phyloP scores from a whole-genome alignment of 2,329 filamentous ascomycete genomes.

The Fonsecaea multimorphosa region DNA sequence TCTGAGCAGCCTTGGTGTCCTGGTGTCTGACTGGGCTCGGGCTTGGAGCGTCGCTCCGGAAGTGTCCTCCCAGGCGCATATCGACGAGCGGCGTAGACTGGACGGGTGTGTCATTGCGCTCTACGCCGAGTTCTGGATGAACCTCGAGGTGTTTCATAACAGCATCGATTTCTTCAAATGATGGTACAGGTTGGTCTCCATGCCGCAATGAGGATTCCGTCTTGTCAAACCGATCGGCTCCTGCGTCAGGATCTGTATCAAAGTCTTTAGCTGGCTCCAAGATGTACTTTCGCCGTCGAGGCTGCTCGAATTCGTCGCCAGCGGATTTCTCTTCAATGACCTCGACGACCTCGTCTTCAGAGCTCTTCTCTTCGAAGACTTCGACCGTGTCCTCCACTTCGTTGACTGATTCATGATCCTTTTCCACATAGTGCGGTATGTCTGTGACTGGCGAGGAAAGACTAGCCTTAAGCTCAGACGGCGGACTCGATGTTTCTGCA shows the following conservation, averaged over 20 bases:
- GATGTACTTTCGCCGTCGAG: not conserved
- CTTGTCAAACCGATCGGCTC: conserved; percentile 21
- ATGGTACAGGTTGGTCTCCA: conserved; percentile 31
- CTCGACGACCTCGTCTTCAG: conserved; percentile 25
- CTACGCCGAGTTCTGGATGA: conserved; percentile 75
- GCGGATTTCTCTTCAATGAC: conserved; percentile 17
- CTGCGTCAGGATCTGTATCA: conserved; percentile 1
- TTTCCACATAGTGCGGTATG: conserved; percentile 23
- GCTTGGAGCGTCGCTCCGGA: conserved; percentile 74
- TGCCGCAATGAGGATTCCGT: conserved; percentile 11
- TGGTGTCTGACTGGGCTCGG: conserved; percentile 68
- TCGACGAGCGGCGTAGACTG: conserved; percentile 59
- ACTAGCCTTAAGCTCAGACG: conserved; percentile 40
- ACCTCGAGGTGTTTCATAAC: conserved; percentile 86
- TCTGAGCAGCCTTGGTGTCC: conserved; percentile 18
- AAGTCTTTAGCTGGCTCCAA: conserved; percentile 5
- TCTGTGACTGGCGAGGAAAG: conserved; percentile 30
- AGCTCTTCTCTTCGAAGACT: conserved; percentile 27
- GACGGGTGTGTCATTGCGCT: conserved; percentile 57
- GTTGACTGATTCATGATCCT: conserved; percentile 16
- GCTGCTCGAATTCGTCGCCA: conserved; percentile 15
- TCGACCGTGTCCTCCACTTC: conserved; percentile 29
- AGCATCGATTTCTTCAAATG: conserved; percentile 77
- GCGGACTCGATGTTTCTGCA: conserved; percentile 21
- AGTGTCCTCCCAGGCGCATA: conserved; percentile 53